Conservation (phyloP, 1,284 basidiomycete species). For the Ceratobasidium sp. region DNA sequence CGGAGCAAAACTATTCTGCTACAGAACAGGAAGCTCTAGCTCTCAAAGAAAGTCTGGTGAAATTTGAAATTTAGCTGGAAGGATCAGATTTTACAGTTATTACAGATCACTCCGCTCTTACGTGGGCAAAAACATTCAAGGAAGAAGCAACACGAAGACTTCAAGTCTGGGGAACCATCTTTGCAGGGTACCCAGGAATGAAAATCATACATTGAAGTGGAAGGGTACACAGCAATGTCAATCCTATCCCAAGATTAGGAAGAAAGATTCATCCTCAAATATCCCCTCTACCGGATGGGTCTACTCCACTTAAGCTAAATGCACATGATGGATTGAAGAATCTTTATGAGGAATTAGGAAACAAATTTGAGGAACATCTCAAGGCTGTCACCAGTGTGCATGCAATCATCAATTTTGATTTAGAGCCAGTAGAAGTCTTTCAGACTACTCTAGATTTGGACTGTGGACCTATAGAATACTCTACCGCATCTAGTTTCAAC, state of each 20-base stretch:
- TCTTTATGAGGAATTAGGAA: not conserved
- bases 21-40: slow-evolving; percentile 54
- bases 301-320: not conserved
- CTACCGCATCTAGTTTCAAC: too few relatives aligned
- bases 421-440: too few relatives aligned
- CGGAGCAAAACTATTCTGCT: slow-evolving; percentile 52
- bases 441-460: too few relatives aligned
- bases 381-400: too few relatives aligned
- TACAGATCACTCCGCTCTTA: slow-evolving; percentile 53
- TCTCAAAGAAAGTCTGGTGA: slow-evolving; percentile 52
- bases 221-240: too few relatives aligned
- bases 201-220: too few relatives aligned
- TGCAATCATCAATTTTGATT: too few relatives aligned
- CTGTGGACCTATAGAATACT: too few relatives aligned
- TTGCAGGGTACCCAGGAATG: too few relatives aligned
- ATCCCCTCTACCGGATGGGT: not conserved
- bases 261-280: not conserved
- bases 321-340: not conserved
- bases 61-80: slow-evolving; percentile 52
- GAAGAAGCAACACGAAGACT: too few relatives aligned
- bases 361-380: too few relatives aligned
- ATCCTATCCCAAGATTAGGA: not conserved
- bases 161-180: too few relatives aligned
- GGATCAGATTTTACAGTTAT: slow-evolving; percentile 50
- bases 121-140: not conserved